Conservation (phyloP, 352 stramenopile genomes). For the Phytophthora fragariae region DNA sequence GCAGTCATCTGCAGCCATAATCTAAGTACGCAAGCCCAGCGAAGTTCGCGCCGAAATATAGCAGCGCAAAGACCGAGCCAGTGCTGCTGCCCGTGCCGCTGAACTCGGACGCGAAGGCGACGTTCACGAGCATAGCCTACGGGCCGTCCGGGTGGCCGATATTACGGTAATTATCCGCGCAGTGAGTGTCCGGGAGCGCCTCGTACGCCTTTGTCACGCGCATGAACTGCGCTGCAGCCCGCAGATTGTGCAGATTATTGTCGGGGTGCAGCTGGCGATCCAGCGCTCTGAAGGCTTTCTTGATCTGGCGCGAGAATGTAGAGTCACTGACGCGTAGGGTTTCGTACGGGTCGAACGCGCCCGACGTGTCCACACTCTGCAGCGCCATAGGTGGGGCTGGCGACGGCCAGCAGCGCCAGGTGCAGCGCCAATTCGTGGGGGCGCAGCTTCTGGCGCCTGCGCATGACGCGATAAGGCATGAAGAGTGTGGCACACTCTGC, state of each 20-base stretch:
- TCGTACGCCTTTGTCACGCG: slow-evolving; percentile 89
- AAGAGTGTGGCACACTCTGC: slow-evolving; percentile 52
- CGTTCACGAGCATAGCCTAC: slow-evolving; percentile 75
- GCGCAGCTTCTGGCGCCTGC: slow-evolving; percentile 54
- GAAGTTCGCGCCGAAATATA: slow-evolving; percentile 78
- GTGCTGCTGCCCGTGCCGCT: slow-evolving; percentile 43
- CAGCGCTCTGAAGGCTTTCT: slow-evolving; percentile 79
- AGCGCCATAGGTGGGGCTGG: slow-evolving; percentile 53
- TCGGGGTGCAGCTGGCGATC: slow-evolving; percentile 79
- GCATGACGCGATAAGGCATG: slow-evolving; percentile 57
- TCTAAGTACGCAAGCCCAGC: slow-evolving; percentile 64
- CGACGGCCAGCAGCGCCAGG: slow-evolving; percentile 57
- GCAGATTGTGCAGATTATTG: slow-evolving; percentile 76
- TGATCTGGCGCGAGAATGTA: slow-evolving; percentile 65
- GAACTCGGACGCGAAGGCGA: slow-evolving; percentile 77
- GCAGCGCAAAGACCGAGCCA: slow-evolving; percentile 67
- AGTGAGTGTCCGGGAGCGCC: slow-evolving; percentile 75
- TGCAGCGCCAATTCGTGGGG: slow-evolving; percentile 60
- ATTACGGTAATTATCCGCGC: slow-evolving; percentile 82
- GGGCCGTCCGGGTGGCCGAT: slow-evolving; percentile 85
- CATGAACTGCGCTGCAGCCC: slow-evolving; percentile 54
- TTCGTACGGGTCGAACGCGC: slow-evolving; percentile 88
- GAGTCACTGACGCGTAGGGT: slow-evolving; percentile 76
- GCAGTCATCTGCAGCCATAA: slow-evolving; percentile 65
- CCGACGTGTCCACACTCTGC: slow-evolving; percentile 76